These are phyloP conservation scores for Pilaira anomala DNA, from an alignment of 192 early-diverging fungal genomes.

Conservation along the genomic window DNA sequence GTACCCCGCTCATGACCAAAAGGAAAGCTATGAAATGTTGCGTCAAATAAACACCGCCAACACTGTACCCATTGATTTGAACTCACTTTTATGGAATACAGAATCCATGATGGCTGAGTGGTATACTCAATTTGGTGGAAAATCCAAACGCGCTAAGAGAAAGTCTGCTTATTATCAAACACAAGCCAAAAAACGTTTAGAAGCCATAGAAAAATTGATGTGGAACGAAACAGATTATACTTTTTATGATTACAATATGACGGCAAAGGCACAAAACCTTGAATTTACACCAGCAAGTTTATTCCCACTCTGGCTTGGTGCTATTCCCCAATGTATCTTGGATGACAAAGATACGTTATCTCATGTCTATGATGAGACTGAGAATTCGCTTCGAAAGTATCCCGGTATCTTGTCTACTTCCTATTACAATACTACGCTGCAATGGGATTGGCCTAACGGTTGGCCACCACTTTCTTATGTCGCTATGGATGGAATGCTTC, in stretches of 20 bases:
- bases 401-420: slow-evolving; percentile 66
- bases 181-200: slow-evolving; percentile 35
- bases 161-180: slow-evolving; percentile 24
- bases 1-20: slow-evolving; percentile 13
- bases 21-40: slow-evolving; percentile 35
- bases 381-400: slow-evolving; percentile 34
- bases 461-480: slow-evolving; percentile 69
- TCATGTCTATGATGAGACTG: slow-evolving; percentile 42
- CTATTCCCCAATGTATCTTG: neutral
- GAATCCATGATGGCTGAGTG: slow-evolving; percentile 42
- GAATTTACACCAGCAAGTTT: slow-evolving; percentile 48
- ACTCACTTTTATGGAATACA: slow-evolving; percentile 63
- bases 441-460: slow-evolving; percentile 73
- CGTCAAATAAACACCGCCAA: slow-evolving; percentile 50
- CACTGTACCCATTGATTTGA: slow-evolving; percentile 69
- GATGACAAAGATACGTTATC: slow-evolving; percentile 21
- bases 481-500: slow-evolving; percentile 47
- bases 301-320: slow-evolving; percentile 61
- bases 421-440: slow-evolving; percentile 52
- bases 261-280: slow-evolving; percentile 22
- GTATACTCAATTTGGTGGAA: slow-evolving; percentile 5
- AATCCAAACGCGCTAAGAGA: neutral
- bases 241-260: slow-evolving; percentile 60
- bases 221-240: slow-evolving; percentile 43
- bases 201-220: slow-evolving; percentile 52